These are phyloP conservation scores for Candida xyloterini DNA, from an alignment of 805 yeast species.

Conservation along the genomic window DNA sequence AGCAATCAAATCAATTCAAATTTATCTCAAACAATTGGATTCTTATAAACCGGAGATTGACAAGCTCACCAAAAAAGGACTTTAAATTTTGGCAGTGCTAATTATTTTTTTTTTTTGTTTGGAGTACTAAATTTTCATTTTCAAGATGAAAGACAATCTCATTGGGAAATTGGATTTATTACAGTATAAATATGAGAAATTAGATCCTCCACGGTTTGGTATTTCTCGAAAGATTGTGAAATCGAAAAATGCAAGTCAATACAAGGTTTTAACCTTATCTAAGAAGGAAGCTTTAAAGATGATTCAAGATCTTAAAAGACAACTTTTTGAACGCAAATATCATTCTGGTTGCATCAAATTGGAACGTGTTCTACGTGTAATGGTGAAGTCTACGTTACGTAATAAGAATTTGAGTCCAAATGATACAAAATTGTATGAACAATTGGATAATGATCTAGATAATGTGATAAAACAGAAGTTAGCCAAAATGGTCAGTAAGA, in stretches of 20 bases:
- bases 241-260: conserved; percentile 40
- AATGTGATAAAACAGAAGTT: conserved; percentile 22
- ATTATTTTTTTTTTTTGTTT: not conserved
- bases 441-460: conserved; percentile 19
- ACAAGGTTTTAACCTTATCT: conserved; percentile 35
- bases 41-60: conserved; percentile 21
- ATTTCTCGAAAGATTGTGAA: conserved; percentile 45
- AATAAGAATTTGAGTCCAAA: conserved; percentile 14
- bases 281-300: conserved; percentile 42
- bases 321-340: conserved; percentile 46
- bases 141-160: conserved; percentile 35
- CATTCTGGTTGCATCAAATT: conserved; percentile 44
- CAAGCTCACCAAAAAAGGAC: conserved; percentile 17
- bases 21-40: conserved; percentile 55
- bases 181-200: conserved; percentile 45
- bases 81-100: conserved; percentile 9
- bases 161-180: conserved; percentile 56
- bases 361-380: conserved; percentile 35
- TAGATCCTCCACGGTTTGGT: conserved; percentile 47
- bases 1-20: conserved; percentile 59
- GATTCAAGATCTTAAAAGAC: conserved; percentile 44
- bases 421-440: conserved; percentile 3
- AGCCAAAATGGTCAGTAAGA: conserved; percentile 21
- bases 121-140: conserved; percentile 2
- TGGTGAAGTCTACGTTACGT: conserved; percentile 16